Base-by-base conservation (phyloP, 805 yeast species). In the Jamesozyma rosinii region DNA sequence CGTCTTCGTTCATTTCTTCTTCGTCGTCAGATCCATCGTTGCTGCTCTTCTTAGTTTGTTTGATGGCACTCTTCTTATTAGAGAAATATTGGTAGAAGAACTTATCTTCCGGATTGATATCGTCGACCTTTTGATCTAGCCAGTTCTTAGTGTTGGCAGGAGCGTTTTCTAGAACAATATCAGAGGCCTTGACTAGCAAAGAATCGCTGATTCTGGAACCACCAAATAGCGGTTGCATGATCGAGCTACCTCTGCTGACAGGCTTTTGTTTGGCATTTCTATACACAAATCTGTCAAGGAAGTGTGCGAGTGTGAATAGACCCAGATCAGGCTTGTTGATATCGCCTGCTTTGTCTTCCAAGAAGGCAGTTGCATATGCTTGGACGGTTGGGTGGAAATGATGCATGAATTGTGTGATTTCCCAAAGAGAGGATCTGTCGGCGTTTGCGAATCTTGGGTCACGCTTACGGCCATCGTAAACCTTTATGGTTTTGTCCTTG, bases 191-290 rank as follows among this genome's bases (percentile, higher is more conserved):
- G 11, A 83, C 85, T 51, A 83, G 69, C 42, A 83, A 65, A 4
- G 80, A 68, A 9, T 83, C 85, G 18, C 85, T 80, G 49, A 81
- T 83, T 32, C 51, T 54, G 5, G 63, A 51, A 1, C 79, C 73
- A 49, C 96, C 97, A 37, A 94, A 88, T 50, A 92, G 71, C 40
- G 98, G 97, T 70, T 92, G 98, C 97, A 92, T 92, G 59, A 92
- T 89, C 36, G 97, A 87, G 3, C 83, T 71, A 56, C 97, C 97
- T 60, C 83, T 80, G n/a, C 80, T 67, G 29, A 69, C 62, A 17
- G 79, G 71, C 63, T 82, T 84, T 54, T 78, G 82, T 67, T 86
- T 87, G 38, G 96, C 86, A 62, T 88, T 87, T 66, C 86, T 83
- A 69, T 92, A 92, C 33, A 92, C 96, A 66, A 94, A 92, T 63